Evolutionary conservation across 2,329 filamentous ascomycete genomes (phyloP), one percentile per base, ranked within the genome.

Genomic region (Xylariaceae sp.): DNA sequence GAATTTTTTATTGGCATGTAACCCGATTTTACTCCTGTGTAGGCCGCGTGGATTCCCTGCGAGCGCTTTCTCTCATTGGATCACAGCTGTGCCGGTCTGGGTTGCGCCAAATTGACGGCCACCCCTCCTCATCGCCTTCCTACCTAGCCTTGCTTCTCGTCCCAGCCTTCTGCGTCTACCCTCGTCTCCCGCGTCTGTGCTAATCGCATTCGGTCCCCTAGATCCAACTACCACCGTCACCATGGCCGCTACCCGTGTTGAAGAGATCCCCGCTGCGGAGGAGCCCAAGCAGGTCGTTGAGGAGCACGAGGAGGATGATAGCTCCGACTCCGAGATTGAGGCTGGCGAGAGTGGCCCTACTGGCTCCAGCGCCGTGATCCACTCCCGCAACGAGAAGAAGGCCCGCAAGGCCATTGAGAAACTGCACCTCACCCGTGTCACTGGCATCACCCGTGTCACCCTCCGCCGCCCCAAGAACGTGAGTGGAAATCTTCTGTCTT

Each of bases 371-470:
- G 89, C 93, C 74, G 86, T 94, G 72, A 88, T 99, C 74, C 93
- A 97, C 86, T 96, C 91, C 75, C 92, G 94, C 79, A 97, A 97
- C 82, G 94, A 99, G 89, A 99, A 99, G 90, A 99, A 99, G 88
- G 95, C 94, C 72, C 89, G 94, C 81, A 99, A 99, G 87, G 92
- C 92, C 74, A 96, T 99, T 76, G 90, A 92, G 78, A 99, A 99
- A 88, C 87, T 97, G 75, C 92, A 96, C 76, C 83, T 99, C 76
- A 94, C 91, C 84, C 92, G 93, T 74, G 89, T 99, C 70, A 89
- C 90, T 73, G 95, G 94, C 76, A 99, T 99, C 80, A 99, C 94
- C 73, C 88, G 94, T 75, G 95, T 99, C 73, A 99, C 95, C 68
- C 87, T 99, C 74, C 90, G 94, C 80, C 86, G 95, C 78, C 95